Base-by-base conservation (phyloP, 2,329 filamentous ascomycete genomes). In the Neopestalotiopsis sp. region DNA sequence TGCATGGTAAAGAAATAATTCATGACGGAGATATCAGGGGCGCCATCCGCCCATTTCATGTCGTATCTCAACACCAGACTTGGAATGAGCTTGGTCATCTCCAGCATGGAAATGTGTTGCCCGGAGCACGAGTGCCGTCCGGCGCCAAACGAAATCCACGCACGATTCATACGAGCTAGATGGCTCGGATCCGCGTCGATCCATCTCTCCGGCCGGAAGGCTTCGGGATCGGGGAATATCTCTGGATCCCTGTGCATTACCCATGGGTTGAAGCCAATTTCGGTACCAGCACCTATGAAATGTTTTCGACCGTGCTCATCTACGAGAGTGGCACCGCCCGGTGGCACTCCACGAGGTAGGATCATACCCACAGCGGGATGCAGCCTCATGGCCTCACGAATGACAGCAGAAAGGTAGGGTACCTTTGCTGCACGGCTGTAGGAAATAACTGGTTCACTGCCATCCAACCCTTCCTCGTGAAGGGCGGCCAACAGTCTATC, bases 1-100 rank as follows among this genome's bases (percentile, higher is more conserved):
- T 67, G 65, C 28, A 67, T 67, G 6, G 65, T 67, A 20, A 67
- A 67, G 65, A 67, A 67, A 61, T 67, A 61, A 40, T 67, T 67
- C 53, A 24, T 38, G 17, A 67, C 65, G 13, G 65, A 59, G 34
- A 67, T 61, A n/a, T 67, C 53, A 10, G 65, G 56, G 5, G 56
- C 56, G 13, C 56, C 65, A 24, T 61, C 65, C n/a, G 5, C 65
- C 65, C 65, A 67, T 10, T 61, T 17, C 65, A 67, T 67, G 1
- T 61, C 30, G 56, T 67, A 67, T 42, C 56, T 59, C 56, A 67
- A 14, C 13, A 67, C 65, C 9, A 67, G 14, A n/a, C 24, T 61
- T 13, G 65, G 65, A 42, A 67, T 59, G 28, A 67, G n/a, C 56
- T 67, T 67, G 0, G 65, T 67, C 28, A 67, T 67, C 53, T 61